phyloP scores from a whole-genome alignment of 257 asterid species.

The Solanum lignicaule region DNA sequence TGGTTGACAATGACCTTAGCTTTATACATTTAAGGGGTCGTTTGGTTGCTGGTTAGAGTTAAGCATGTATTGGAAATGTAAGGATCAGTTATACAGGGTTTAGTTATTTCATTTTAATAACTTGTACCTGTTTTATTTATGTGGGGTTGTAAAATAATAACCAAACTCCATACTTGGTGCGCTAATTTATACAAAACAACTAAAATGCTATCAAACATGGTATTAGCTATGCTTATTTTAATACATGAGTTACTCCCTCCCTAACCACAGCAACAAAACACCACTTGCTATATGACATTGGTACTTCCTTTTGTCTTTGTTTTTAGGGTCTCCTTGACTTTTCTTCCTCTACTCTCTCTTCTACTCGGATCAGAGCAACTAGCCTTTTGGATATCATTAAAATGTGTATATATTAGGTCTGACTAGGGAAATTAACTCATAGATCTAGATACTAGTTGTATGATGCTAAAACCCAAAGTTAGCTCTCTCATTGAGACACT shows the following conservation, averaged over 20 bases:
- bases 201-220: neutral
- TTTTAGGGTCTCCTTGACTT: neutral
- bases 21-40: neutral
- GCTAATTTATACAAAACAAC: neutral
- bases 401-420: neutral
- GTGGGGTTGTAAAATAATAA: neutral
- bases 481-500: neutral
- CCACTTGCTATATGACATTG: neutral
- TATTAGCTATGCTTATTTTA: neutral
- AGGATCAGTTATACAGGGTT: neutral
- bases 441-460: neutral
- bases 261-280: neutral
- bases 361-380: neutral
- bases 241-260: neutral
- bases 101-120: neutral
- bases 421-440: neutral
- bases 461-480: neutral
- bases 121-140: neutral
- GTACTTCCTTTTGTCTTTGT: neutral
- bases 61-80: neutral
- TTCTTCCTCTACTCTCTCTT: neutral
- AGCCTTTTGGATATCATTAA: neutral
- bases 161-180: neutral
- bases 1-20: neutral
- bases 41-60: neutral